Evolutionary conservation across 306 rosid genomes (phyloP).

Genomic region (Vigna hirtella): DNA sequence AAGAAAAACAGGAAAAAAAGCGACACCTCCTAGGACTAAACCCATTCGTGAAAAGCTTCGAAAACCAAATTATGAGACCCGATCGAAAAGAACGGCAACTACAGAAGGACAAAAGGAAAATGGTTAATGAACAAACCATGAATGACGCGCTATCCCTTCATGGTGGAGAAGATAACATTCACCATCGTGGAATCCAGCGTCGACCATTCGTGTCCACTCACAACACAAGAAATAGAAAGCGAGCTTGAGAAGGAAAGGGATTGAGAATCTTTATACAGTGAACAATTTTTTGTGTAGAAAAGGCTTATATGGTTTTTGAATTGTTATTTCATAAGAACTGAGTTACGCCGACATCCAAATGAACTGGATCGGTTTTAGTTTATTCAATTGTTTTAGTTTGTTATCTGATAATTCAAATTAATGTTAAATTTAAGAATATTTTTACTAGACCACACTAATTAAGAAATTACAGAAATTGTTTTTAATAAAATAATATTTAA

Average conservation of each 20-base stretch:
- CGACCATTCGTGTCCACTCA: slow-evolving; percentile 3
- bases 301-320: background rate
- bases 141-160: slow-evolving; percentile 24
- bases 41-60: background rate
- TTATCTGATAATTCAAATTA: background rate
- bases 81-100: background rate
- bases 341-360: background rate
- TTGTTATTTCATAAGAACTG: background rate
- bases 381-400: background rate
- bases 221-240: background rate
- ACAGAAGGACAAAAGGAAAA: background rate
- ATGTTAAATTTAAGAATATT: background rate
- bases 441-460: too few relatives aligned
- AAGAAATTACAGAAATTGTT: too few relatives aligned
- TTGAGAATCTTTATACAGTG: background rate
- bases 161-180: slow-evolving; percentile 24
- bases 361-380: too few relatives aligned
- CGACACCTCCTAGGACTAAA: background rate
- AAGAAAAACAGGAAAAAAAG: background rate
- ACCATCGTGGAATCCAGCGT: slow-evolving; percentile 25
- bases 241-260: background rate
- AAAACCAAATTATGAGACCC: background rate
- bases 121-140: slow-evolving; percentile 54
- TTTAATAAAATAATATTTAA: too few relatives aligned
- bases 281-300: background rate